phyloP scores from a whole-genome alignment of 208 protist species.

The Wallacemonas sp. region DNA sequence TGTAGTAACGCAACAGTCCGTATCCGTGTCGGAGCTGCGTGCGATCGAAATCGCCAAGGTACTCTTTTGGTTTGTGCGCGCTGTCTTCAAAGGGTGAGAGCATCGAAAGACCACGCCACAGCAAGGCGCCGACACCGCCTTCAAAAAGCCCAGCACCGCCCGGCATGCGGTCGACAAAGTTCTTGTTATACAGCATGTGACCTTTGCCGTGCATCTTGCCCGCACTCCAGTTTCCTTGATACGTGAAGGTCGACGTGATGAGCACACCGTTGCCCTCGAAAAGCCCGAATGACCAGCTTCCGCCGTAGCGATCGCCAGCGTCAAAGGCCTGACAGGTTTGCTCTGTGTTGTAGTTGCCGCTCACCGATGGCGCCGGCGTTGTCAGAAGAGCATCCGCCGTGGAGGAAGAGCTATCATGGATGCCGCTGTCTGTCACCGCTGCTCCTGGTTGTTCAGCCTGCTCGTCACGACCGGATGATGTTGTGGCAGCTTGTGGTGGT shows the following conservation, averaged over 20 bases:
- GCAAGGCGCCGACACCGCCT: conserved; percentile 34
- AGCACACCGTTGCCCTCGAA: conserved; percentile 82
- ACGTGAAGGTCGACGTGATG: conserved; percentile 64
- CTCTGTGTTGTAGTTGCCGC: conserved; percentile 7
- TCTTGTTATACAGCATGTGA: conserved; percentile 29
- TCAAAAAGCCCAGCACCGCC: conserved; percentile 10
- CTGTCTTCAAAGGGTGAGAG: conserved; percentile 73
- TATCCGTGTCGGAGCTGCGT: conserved; percentile 62
- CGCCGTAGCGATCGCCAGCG: conserved; percentile 82
- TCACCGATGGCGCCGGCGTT: background rate
- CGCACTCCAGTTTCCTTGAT: conserved; percentile 61
- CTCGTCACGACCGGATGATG: background rate
- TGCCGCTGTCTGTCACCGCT: too few relatives aligned
- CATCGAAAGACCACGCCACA: conserved; percentile 63
- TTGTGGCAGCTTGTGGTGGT: background rate
- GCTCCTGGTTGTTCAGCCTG: too few relatives aligned
- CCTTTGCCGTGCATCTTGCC: conserved; percentile 46
- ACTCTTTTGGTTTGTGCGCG: conserved; percentile 53
- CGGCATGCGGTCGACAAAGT: conserved; percentile 31
- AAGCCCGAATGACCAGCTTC: conserved; percentile 55
- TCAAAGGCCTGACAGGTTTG: conserved; percentile 26
- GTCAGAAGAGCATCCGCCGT: background rate
- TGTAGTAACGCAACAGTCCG: conserved; percentile 70
- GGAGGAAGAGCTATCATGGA: background rate
- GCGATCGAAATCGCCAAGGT: conserved; percentile 68